These are phyloP conservation scores for Mycena pura DNA, from an alignment of 768 basidiomycete genomes.

Conservation along the genomic window DNA sequence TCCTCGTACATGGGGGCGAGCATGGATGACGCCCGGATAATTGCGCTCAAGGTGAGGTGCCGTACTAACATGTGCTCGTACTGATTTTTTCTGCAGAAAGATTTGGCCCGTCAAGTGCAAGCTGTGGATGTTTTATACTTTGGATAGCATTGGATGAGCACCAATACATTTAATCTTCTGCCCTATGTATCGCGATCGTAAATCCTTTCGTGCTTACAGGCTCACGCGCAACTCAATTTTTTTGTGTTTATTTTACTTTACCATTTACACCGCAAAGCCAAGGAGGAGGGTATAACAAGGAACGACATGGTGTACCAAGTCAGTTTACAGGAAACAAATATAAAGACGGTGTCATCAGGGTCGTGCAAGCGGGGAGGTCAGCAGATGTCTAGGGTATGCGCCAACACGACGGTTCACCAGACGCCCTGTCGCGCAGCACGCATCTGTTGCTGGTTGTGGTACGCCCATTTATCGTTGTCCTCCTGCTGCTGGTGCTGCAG, in stretches of 20 bases:
- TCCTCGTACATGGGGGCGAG: constrained; percentile 10
- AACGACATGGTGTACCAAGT: constrained; percentile 13
- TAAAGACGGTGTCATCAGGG: constrained; percentile 21
- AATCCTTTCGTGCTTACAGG: too few species aligned
- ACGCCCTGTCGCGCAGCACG: constrained; percentile 21
- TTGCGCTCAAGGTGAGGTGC: constrained; percentile 16
- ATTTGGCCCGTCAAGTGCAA: background rate
- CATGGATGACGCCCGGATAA: constrained; percentile 21
- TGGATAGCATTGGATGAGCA: constrained; percentile 13
- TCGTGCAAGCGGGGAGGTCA: constrained; percentile 4
- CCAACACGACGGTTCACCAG: constrained; percentile 9
- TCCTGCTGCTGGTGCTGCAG: constrained; percentile 23
- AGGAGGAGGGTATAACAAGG: constrained; percentile 25
- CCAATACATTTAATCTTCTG: background rate
- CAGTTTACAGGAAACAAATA: constrained; percentile 1
- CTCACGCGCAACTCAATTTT: background rate
- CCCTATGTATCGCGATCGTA: too few species aligned
- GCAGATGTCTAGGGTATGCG: background rate
- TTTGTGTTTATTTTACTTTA: background rate
- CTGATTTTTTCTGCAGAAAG: constrained; percentile 8
- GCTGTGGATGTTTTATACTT: constrained; percentile 22
- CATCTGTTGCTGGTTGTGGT: constrained; percentile 26
- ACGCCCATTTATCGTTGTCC: constrained; percentile 28
- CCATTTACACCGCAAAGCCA: background rate
- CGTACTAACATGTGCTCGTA: background rate